Base-by-base conservation (phyloP, 495 filamentous ascomycete species). In the Parathielavia appendiculata region DNA sequence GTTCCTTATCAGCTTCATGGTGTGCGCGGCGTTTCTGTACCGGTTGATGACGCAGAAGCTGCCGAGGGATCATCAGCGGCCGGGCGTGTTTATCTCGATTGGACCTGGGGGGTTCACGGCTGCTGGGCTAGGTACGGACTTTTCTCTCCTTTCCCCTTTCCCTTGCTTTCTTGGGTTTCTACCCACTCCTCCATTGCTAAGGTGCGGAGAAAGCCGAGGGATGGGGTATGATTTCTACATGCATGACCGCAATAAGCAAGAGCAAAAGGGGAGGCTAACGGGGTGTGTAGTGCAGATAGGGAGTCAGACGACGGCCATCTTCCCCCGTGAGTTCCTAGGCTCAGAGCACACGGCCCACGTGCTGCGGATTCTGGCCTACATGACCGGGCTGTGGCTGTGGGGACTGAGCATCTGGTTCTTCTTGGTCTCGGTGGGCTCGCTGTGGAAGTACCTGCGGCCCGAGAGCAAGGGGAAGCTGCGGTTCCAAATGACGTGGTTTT, bases 11-110 rank as follows among this genome's bases (percentile, higher is more conserved):
- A 86, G 86, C 6, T 76, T 92, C 60, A 92, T 92, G 89, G 84
- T 93, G 32, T 90, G 89, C 61, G 84, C 88, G 16, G 87, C 90
- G 39, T 95, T 90, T 64, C 81, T 95, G 39, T 93, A 93, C 67
- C 82, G 90, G 39, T 79, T 95, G 43, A 95, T 95, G 90, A 92
- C 90, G 1, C 89, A 93, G 63, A 95, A 95, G 69, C 79, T 95
- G 0, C 90, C 90, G 5, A 80, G 81, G 57, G 89, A 91, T 67
- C 82, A 77, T 50, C 78, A 88, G 39, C 80, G 90, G 14, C 90
- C 90, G 0, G 89, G 87, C 48, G 90, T 93, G 62, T 93, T 93
- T 62, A 89, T 93, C 47, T 86, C 82, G 4, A 87, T 95, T 39
- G 90, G 90, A 6, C 89, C 89, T 0, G 81, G 79, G 45, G 88